A percentile compares a stretch with the other conserved stretches of the same genome.
These are phyloP conservation scores for Aspergillus puulaauensis DNA, from an alignment of 2,329 filamentous ascomycete genomes.

Conservation along the genomic window DNA sequence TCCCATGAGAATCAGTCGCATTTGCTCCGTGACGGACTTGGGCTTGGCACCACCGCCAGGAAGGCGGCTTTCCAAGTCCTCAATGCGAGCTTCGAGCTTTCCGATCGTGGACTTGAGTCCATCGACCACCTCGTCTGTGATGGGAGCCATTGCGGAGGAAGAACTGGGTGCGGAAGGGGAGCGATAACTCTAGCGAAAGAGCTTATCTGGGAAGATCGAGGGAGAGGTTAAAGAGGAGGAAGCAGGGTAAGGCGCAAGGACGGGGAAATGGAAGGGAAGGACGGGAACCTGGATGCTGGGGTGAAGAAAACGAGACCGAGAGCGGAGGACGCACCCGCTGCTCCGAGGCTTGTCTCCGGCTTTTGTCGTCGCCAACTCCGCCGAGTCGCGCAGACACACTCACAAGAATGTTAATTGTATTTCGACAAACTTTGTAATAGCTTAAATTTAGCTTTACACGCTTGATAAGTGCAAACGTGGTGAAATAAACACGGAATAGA, in stretches of 20 bases:
- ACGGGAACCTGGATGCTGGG: slow-evolving; percentile 19
- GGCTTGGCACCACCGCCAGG: slow-evolving; percentile 53
- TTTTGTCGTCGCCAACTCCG: neutral
- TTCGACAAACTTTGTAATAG: neutral
- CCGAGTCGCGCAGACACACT: neutral
- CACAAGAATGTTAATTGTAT: neutral
- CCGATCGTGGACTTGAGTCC: slow-evolving; percentile 80
- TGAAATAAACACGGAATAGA: neutral
- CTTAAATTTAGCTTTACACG: neutral
- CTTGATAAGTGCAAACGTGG: neutral
- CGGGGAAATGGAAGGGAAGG: slow-evolving; percentile 30
- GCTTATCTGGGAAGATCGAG: slow-evolving; percentile 18
- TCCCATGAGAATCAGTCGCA: slow-evolving; percentile 97
- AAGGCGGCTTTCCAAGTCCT: slow-evolving; percentile 76
- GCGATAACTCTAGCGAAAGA: slow-evolving; percentile 14
- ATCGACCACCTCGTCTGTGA: slow-evolving; percentile 76
- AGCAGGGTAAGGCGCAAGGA: slow-evolving; percentile 16
- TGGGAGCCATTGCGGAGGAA: slow-evolving; percentile 72
- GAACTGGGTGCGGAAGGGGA: slow-evolving; percentile 14
- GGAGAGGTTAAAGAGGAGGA: slow-evolving; percentile 18
- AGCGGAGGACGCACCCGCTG: slow-evolving; percentile 24
- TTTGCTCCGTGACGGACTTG: slow-evolving; percentile 58
- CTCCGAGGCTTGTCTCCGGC: slow-evolving; percentile 33
- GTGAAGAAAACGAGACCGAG: slow-evolving; percentile 21
- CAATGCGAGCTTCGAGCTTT: slow-evolving; percentile 81